These are phyloP conservation scores for Pythium vanterpoolii DNA, from an alignment of 352 stramenopile genomes.

Conservation along the genomic window DNA sequence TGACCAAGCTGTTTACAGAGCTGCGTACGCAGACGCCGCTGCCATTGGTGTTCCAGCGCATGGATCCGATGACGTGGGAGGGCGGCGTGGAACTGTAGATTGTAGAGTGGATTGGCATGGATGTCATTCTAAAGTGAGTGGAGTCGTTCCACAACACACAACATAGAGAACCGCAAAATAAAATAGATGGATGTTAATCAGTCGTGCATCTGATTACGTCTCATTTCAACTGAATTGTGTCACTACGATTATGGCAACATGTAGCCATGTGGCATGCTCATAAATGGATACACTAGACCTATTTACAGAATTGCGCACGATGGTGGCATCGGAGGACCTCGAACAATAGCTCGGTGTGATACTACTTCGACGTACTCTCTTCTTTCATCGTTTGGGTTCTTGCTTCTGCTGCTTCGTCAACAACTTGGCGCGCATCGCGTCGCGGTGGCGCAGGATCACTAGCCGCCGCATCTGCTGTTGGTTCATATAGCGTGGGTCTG, in stretches of 20 bases:
- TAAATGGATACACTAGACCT: background rate
- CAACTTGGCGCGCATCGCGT: background rate
- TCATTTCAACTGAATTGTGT: background rate
- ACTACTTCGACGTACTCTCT: background rate
- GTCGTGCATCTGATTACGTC: too few species aligned
- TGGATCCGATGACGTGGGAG: conserved; percentile 60
- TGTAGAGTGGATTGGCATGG: too few species aligned
- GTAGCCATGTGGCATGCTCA: background rate
- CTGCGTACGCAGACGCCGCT: conserved; percentile 52
- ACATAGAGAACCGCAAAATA: background rate
- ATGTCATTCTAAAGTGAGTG: too few species aligned
- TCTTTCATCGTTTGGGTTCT: background rate
- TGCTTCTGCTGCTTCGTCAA: background rate
- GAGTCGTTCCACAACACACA: background rate
- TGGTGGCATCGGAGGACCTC: background rate
- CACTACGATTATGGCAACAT: too few species aligned
- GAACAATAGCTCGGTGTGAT: background rate
- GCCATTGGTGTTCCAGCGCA: conserved; percentile 65
- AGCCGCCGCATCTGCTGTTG: conserved; percentile 8
- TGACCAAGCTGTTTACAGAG: conserved; percentile 72
- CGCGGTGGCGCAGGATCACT: conserved; percentile 10
- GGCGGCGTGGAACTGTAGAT: conserved; percentile 62
- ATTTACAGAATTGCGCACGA: background rate
- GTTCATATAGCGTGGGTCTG: background rate
- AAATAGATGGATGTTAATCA: background rate